Conservation (phyloP, 1,139 yeast genomes). For the Diutina sp. region DNA sequence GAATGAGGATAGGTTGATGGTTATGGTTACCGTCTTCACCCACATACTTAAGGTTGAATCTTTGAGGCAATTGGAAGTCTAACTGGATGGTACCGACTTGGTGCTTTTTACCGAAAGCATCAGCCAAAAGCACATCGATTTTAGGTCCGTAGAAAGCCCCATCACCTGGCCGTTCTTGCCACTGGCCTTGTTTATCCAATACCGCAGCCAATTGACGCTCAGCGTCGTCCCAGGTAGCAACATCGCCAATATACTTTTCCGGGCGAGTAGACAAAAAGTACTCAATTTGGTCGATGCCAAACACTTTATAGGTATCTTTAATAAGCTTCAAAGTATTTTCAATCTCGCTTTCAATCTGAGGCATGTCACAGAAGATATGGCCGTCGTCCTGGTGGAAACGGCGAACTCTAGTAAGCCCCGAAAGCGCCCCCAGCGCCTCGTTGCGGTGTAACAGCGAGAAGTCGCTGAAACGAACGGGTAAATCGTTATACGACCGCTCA, state of each 20-base stretch:
- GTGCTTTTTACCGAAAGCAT: slow-evolving; percentile 72
- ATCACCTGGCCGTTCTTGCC: slow-evolving; percentile 80
- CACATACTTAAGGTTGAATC: slow-evolving; percentile 66
- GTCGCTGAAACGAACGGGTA: slow-evolving; percentile 85
- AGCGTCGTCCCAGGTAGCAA: slow-evolving; percentile 77
- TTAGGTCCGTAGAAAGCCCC: slow-evolving; percentile 99
- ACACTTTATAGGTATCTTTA: slow-evolving; percentile 65
- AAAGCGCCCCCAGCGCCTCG: slow-evolving; percentile 88
- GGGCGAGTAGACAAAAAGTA: slow-evolving; percentile 85
- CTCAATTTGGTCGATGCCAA: slow-evolving; percentile 55
- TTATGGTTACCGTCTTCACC: slow-evolving; percentile 33
- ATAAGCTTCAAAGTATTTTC: slow-evolving; percentile 61
- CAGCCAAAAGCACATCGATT: slow-evolving; percentile 77
- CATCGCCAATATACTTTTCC: slow-evolving; percentile 69
- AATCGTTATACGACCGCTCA: slow-evolving; percentile 78
- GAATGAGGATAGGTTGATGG: slow-evolving; percentile 78
- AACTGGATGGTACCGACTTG: slow-evolving; percentile 95
- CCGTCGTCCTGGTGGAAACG: slow-evolving; percentile 99
- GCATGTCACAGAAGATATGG: slow-evolving; percentile 82
- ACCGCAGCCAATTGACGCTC: slow-evolving; percentile 61
- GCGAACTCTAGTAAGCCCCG: slow-evolving; percentile 90
- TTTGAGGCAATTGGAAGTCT: slow-evolving; percentile 85
- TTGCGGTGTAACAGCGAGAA: slow-evolving; percentile 92
- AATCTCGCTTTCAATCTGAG: slow-evolving; percentile 74
- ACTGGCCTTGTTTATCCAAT: slow-evolving; percentile 37